phyloP scores from a whole-genome alignment of 108 stramenopile genomes.

The Nannochloropsis gaditana region DNA sequence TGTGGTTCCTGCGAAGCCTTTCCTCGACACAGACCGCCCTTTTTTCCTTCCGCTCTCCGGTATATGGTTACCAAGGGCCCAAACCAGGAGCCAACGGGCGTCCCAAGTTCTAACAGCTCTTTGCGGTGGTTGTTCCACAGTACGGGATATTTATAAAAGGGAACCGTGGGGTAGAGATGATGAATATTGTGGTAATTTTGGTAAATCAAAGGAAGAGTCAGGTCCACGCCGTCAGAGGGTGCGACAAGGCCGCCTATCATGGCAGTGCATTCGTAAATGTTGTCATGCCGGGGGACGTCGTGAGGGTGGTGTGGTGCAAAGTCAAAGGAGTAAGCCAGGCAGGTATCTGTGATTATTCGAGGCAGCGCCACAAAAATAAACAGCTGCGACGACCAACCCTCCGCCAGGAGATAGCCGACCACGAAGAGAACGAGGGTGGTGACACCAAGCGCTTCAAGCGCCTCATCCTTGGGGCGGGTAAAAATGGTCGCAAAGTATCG shows the following conservation, averaged over 20 bases:
- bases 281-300: neutral
- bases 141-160: constrained; percentile 41
- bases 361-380: neutral
- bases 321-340: neutral
- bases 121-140: constrained; percentile 22
- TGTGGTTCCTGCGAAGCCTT: too few relatives aligned
- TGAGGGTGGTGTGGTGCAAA: constrained; percentile 9
- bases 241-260: neutral
- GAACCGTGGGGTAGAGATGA: constrained; percentile 50
- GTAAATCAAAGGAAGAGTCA: neutral
- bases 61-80: neutral
- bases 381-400: neutral
- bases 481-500: neutral
- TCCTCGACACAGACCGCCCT: neutral
- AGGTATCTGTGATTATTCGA: constrained; percentile 9
- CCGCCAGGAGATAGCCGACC: neutral
- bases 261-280: constrained; percentile 8
- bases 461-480: neutral
- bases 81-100: neutral
- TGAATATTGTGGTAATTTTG: constrained; percentile 29
- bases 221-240: neutral
- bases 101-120: neutral
- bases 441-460: neutral
- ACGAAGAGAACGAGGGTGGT: neutral
- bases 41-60: neutral